Evolutionary conservation across 2,329 filamentous ascomycete genomes (phyloP).

Genomic region (Endoconidiophora laricicola): DNA sequence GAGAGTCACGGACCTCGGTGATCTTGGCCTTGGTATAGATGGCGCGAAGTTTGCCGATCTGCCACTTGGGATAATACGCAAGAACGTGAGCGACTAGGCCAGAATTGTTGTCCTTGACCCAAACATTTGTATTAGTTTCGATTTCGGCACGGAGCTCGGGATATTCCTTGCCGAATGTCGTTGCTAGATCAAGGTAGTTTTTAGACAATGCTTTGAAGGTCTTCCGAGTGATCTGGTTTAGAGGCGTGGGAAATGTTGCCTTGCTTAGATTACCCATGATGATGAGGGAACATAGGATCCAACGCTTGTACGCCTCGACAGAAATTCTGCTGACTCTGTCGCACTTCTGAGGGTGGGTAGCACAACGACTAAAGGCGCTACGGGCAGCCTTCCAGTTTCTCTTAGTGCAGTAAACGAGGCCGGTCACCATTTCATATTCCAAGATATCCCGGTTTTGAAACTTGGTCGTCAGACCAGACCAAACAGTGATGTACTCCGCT

Average conservation of each 20-base stretch:
- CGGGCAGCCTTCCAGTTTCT: slow-evolving; percentile 46
- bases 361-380: slow-evolving; percentile 43
- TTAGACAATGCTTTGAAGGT: slow-evolving; percentile 35
- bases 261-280: slow-evolving; percentile 36
- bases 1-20: slow-evolving; percentile 32
- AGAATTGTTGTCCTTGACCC: slow-evolving; percentile 55
- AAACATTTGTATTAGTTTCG: slow-evolving; percentile 38
- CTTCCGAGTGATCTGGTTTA: slow-evolving; percentile 4
- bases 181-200: slow-evolving; percentile 54
- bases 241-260: not conserved
- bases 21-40: slow-evolving; percentile 50
- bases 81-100: slow-evolving; percentile 55
- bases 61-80: slow-evolving; percentile 56
- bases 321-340: slow-evolving; percentile 56
- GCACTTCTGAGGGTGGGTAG: slow-evolving; percentile 50
- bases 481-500: slow-evolving; percentile 40
- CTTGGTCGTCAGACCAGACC: slow-evolving; percentile 38
- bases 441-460: slow-evolving; percentile 39
- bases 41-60: slow-evolving; percentile 54
- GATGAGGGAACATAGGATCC: slow-evolving; percentile 62
- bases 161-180: slow-evolving; percentile 41
- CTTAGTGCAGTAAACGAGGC: slow-evolving; percentile 45
- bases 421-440: slow-evolving; percentile 49
- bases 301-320: slow-evolving; percentile 84
- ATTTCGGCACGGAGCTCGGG: slow-evolving; percentile 43